Percentiles rank a stretch among this genome's conserved stretches.
Evolutionary conservation across 2,329 filamentous ascomycete genomes (phyloP).

Genomic region (Penicillium sp.): DNA sequence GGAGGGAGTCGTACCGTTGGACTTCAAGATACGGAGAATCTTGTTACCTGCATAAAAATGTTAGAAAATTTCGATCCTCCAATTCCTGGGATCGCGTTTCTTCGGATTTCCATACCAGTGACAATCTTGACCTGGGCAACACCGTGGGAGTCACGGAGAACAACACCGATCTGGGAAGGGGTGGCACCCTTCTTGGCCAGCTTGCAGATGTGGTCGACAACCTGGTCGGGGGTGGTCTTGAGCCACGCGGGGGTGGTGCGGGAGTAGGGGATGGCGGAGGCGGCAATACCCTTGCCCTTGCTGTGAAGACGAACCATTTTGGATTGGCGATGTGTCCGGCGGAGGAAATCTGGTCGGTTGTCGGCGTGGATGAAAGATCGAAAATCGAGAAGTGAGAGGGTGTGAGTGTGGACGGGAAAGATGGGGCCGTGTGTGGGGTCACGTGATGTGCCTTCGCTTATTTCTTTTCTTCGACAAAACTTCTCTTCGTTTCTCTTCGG

Average conservation of each 20-base stretch:
- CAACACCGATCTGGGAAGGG: conserved; percentile 96
- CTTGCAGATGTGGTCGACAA: conserved; percentile 98
- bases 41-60: conserved; percentile 69
- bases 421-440: conserved; percentile 25
- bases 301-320: conserved; percentile 76
- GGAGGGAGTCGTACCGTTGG: conserved; percentile 63
- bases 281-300: conserved; percentile 98
- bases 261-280: conserved; percentile 93
- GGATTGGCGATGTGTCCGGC: conserved; percentile 24
- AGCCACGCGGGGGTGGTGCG: conserved; percentile 87
- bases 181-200: conserved; percentile 98
- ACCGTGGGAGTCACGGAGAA: conserved; percentile 96
- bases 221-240: conserved; percentile 97
- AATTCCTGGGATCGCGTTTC: not conserved
- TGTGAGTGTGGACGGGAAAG: conserved; percentile 9
- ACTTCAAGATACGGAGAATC: conserved; percentile 98
- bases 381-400: conserved; percentile 13
- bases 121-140: conserved; percentile 96
- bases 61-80: conserved; percentile 29
- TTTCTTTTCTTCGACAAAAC: conserved; percentile 12
- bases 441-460: conserved; percentile 22
- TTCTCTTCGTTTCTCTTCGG: conserved; percentile 6
- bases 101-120: conserved; percentile 59
- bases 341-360: conserved; percentile 25
- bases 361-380: conserved; percentile 25